phyloP scores from a whole-genome alignment of 305 asterid genomes.

The Solanum hybrid region DNA sequence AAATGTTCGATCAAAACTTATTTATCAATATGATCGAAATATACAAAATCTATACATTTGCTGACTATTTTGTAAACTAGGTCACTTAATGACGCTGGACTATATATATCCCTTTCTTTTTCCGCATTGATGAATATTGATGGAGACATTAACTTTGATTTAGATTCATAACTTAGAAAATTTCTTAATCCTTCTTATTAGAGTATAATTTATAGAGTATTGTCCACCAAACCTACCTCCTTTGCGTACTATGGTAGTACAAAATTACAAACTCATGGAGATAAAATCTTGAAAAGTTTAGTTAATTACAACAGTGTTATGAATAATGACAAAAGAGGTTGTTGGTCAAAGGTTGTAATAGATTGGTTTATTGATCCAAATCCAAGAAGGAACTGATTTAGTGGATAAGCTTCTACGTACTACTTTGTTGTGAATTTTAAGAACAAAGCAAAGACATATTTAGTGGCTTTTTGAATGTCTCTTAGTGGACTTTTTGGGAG shows the following conservation, averaged over 20 bases:
- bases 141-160: not conserved
- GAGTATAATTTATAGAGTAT: not conserved
- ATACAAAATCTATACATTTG: not conserved
- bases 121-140: not conserved
- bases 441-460: slow-evolving; percentile 10
- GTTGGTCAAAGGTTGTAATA: slow-evolving; percentile 22
- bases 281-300: not conserved
- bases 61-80: not conserved
- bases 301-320: not conserved
- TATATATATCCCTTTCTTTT: not conserved
- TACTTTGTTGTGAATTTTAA: slow-evolving; percentile 8
- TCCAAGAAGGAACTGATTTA: slow-evolving; percentile 4
- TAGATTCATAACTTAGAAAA: not conserved
- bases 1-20: not conserved
- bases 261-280: not conserved
- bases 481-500: slow-evolving; percentile 10
- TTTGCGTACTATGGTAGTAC: not conserved
- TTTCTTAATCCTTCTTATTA: not conserved
- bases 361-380: slow-evolving; percentile 16
- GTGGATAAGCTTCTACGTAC: not conserved
- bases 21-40: not conserved
- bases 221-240: not conserved
- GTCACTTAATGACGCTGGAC: not conserved
- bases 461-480: slow-evolving; percentile 8
- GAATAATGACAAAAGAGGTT: slow-evolving; percentile 6